A percentile compares a stretch with the other conserved stretches of the same genome.
phyloP scores from a whole-genome alignment of 2,329 filamentous ascomycete genomes.

The Fusarium pseudoanthophilum region DNA sequence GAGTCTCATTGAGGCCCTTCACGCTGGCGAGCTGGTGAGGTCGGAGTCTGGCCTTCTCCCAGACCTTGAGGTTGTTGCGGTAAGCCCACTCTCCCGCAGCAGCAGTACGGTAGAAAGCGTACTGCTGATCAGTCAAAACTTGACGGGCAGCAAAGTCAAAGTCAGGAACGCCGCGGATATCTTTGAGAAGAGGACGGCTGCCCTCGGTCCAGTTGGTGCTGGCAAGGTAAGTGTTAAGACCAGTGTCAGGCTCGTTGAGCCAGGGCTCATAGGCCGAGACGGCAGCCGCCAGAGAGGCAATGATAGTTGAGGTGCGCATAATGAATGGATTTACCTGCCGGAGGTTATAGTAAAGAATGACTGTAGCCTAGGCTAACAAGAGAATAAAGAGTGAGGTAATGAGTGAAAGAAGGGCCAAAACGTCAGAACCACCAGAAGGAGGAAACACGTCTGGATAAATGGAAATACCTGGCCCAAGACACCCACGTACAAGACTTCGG shows the following conservation, averaged over 20 bases:
- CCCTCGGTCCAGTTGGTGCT: constrained; percentile 49
- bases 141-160: constrained; percentile 62
- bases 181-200: constrained; percentile 52
- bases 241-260: constrained; percentile 52
- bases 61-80: constrained; percentile 63
- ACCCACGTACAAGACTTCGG: neutral
- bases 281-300: constrained; percentile 37
- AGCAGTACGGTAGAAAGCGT: constrained; percentile 61
- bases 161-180: constrained; percentile 58
- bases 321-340: constrained; percentile 12
- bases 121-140: constrained; percentile 54
- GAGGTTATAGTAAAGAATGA: constrained; percentile 26
- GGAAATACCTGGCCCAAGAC: neutral
- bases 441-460: neutral
- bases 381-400: neutral
- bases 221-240: constrained; percentile 44
- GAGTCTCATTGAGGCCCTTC: constrained; percentile 48
- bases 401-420: neutral
- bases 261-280: constrained; percentile 47
- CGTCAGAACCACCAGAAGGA: neutral
- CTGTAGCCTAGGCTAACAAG: constrained; percentile 1
- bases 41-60: constrained; percentile 56
- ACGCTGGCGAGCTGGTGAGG: constrained; percentile 50
- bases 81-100: constrained; percentile 62
- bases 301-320: constrained; percentile 31